These are phyloP conservation scores for Kuraishia cidri DNA, from an alignment of 805 yeast genomes.

Conservation along the genomic window DNA sequence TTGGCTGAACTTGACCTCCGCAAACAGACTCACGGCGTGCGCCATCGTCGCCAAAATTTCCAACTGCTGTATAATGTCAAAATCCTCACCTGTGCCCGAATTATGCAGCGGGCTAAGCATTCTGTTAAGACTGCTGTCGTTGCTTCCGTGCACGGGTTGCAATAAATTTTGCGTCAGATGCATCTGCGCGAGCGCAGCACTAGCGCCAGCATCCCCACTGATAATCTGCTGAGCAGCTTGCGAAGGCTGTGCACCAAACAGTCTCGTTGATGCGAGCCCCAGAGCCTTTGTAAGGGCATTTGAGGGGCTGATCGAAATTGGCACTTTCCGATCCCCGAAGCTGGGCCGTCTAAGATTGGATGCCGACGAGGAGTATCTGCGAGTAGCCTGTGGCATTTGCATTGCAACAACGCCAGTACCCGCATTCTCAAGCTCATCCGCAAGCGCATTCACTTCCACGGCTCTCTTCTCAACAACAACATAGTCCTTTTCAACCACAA, in stretches of 20 bases:
- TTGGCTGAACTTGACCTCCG: constrained; percentile 85
- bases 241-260: constrained; percentile 49
- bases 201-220: no score
- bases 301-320: constrained; percentile 71
- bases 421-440: constrained; percentile 78
- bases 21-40: constrained; percentile 80
- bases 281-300: constrained; percentile 85
- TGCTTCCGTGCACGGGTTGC: not conserved
- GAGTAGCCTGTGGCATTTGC: constrained; percentile 1
- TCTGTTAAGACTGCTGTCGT: not conserved
- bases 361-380: constrained; percentile 24
- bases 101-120: constrained; percentile 1
- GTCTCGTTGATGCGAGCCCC: constrained; percentile 73
- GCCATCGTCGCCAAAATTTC: constrained; percentile 84
- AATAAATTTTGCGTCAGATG: not conserved
- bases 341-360: constrained; percentile 53
- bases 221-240: not conserved
- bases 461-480: constrained; percentile 93
- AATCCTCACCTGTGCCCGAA: constrained; percentile 24
- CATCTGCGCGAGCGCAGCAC: not conserved
- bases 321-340: constrained; percentile 51
- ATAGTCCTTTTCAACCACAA: constrained; percentile 70
- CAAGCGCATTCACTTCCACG: constrained; percentile 91
- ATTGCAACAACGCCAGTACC: constrained; percentile 21
- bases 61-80: constrained; percentile 34